phyloP scores from a whole-genome alignment of 257 asterid genomes.

The Anisodus acutangulus region DNA sequence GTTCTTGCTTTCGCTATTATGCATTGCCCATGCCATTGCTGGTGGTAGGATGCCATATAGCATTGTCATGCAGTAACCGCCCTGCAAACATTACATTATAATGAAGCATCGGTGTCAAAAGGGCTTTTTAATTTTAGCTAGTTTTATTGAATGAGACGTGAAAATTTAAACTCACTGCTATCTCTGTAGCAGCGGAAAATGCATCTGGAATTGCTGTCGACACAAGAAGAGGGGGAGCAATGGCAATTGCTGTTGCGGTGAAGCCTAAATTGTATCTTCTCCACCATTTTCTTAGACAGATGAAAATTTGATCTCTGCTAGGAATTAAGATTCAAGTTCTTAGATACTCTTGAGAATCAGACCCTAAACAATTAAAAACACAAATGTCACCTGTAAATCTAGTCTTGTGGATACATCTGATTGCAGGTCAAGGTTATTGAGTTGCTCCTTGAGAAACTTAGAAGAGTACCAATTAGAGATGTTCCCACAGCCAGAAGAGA shows the following conservation, averaged over 20 bases:
- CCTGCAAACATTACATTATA: constrained; percentile 45
- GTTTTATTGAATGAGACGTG: neutral
- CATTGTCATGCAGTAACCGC: constrained; percentile 89
- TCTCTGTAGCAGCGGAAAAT: constrained; percentile 77
- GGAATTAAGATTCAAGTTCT: neutral
- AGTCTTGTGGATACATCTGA: constrained; percentile 31
- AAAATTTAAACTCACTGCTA: constrained; percentile 60
- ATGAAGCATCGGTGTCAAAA: neutral
- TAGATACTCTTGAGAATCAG: neutral
- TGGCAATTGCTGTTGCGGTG: constrained; percentile 58
- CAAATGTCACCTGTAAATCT: constrained; percentile 45
- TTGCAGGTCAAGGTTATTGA: constrained; percentile 40
- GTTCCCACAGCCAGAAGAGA: constrained; percentile 82
- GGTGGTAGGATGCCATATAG: constrained; percentile 82
- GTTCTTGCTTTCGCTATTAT: constrained; percentile 38
- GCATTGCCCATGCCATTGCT: constrained; percentile 84
- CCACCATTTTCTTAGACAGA: constrained; percentile 56
- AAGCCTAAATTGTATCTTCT: constrained; percentile 56
- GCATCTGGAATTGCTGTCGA: constrained; percentile 73
- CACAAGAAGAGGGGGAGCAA: constrained; percentile 69
- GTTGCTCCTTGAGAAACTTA: constrained; percentile 77
- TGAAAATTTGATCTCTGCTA: constrained; percentile 43
- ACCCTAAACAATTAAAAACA: neutral
- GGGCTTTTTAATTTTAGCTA: neutral
- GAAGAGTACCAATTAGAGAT: constrained; percentile 70